Evolutionary conservation across 305 asterid species (phyloP), one percentile per base, ranked within the genome.

Genomic region (Fraxinus greggii): DNA sequence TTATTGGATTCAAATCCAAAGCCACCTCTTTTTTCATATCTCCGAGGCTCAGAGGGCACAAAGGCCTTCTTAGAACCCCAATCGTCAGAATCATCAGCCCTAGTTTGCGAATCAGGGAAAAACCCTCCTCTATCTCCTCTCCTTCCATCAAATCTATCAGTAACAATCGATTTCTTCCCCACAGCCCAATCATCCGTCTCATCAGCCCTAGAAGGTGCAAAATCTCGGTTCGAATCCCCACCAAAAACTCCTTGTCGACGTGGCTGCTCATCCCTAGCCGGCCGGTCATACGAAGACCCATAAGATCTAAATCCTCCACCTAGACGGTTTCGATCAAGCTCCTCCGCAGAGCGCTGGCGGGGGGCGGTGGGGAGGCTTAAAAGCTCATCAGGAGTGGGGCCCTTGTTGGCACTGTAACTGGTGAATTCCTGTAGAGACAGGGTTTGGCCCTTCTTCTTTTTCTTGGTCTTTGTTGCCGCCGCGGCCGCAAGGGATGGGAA

Each of bases 101-200:
- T 83, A 4, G 97, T 92, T 77, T 84, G 91, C 48, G 98, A 92
- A 91, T 94, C 99, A 10, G 93, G 33, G 86, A 93, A 95, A 83
- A 94, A 94, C 0, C 95, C 92, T 45, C 93, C 94, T 61, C 95
- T 89, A 23, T 91, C 97, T 8, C 95, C 90, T 81, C 95, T 90
- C 29, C 93, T 94, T 89, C 98, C 84, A 79, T 94, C 97, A 76
- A 90, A 89, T 77, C 94, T 95, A 79, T 84, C 84, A 54, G 82
- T 76, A 54, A 9, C 81, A 0, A 88, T 21, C 0, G 91, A 80
- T 79, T 87, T 91, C 95, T 94, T 94, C 23, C 86, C 88, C 3
- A 91, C 88, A 15, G 89, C 97, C 99, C 99, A 95, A 79, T 94
- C 87, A 74, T 94, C 99, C 79, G 80, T 90, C 87, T 95, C 98